Conservation (phyloP, 371 early-diverging fungal genomes). For the Massospora cicadina region DNA sequence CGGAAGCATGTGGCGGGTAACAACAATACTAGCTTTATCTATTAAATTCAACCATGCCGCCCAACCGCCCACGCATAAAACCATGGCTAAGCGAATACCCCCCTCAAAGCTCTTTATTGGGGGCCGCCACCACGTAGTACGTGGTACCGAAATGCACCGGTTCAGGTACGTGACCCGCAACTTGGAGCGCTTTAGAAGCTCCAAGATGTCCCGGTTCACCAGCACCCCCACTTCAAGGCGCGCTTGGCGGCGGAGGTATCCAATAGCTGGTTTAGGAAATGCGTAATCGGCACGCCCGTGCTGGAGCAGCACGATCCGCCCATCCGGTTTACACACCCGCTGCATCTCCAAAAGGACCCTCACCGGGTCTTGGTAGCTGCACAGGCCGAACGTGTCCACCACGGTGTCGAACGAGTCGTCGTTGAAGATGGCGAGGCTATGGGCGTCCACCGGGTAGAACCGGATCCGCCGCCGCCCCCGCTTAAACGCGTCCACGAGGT, state of each 20-base stretch:
- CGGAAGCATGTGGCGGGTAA: no score
- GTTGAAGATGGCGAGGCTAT: conserved; percentile 20
- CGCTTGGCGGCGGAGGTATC: conserved; percentile 51
- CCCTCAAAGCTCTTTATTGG: no score
- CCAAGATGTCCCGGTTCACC: conserved; percentile 69
- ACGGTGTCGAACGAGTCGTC: conserved; percentile 47
- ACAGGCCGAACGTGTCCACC: conserved; percentile 64
- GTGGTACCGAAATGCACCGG: conserved; percentile 69
- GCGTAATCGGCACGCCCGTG: conserved; percentile 51
- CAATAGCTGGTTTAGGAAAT: conserved; percentile 42
- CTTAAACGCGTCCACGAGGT: conserved; percentile 20
- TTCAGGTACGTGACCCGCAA: conserved; percentile 33
- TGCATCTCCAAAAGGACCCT: conserved; percentile 40
- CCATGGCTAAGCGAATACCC: no score
- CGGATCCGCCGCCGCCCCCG: conserved; percentile 14
- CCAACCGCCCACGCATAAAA: no score
- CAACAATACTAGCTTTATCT: no score
- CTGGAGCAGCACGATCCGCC: conserved; percentile 49
- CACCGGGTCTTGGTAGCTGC: conserved; percentile 50
- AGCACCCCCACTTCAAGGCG: conserved; percentile 66
- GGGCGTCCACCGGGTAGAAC: conserved; percentile 17
- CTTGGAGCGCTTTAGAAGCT: conserved; percentile 31
- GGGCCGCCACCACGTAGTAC: background rate
- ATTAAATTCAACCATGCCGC: no score
- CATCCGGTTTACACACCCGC: conserved; percentile 35